phyloP scores from a whole-genome alignment of 2,329 filamentous ascomycete species.

The Elsinoe australis region DNA sequence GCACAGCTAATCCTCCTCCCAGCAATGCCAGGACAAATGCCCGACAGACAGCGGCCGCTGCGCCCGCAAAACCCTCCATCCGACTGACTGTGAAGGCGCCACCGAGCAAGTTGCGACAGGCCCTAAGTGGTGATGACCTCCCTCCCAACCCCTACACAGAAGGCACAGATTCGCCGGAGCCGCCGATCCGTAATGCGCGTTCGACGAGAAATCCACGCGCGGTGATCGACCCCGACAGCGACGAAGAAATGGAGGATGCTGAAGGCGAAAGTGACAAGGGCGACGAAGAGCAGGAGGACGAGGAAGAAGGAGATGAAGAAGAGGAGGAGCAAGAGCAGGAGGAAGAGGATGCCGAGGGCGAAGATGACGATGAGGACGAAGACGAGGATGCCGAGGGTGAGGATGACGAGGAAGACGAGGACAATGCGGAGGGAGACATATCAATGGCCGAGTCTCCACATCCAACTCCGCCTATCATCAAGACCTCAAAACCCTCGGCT shows the following conservation, averaged over 20 bases:
- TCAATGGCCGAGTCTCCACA: conserved; percentile 32
- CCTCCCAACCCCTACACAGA: conserved; percentile 29
- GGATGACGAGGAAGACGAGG: conserved; percentile 30
- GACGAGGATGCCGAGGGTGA: conserved; percentile 37
- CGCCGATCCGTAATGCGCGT: conserved; percentile 25
- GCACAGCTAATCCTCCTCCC: conserved; percentile 32
- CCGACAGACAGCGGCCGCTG: conserved; percentile 30
- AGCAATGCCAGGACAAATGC: conserved; percentile 31
- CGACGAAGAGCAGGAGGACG: conserved; percentile 24
- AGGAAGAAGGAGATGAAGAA: conserved; percentile 21
- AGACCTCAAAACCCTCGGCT: conserved; percentile 20
- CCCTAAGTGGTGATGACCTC: conserved; percentile 33
- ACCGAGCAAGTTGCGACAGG: conserved; percentile 43
- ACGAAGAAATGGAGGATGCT: conserved; percentile 22
- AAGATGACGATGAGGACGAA: conserved; percentile 28
- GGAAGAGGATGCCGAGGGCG: conserved; percentile 25
- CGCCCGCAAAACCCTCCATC: conserved; percentile 39
- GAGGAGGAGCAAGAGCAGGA: conserved; percentile 22
- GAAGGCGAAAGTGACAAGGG: conserved; percentile 21
- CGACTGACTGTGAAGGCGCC: conserved; percentile 45
- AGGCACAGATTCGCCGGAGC: conserved; percentile 27
- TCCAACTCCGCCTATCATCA: conserved; percentile 31
- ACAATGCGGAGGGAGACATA: conserved; percentile 29
- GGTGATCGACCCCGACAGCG: conserved; percentile 31
- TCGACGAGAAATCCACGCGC: conserved; percentile 30